Evolutionary conservation across 169 alveolate species (phyloP).

Genomic region (Babesia bovis): DNA sequence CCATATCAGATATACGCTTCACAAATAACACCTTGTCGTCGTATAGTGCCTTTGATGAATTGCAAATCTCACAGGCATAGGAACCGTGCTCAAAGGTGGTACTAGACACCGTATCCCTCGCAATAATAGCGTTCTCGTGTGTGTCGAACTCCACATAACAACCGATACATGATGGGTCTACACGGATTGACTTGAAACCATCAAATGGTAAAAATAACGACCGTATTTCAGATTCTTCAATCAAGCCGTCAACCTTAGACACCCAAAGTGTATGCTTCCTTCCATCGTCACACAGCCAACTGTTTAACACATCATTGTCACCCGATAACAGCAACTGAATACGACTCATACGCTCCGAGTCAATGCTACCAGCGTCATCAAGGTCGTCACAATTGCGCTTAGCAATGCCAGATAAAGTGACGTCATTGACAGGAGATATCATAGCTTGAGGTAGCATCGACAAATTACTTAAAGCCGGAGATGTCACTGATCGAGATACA

Average conservation of each 20-base stretch:
- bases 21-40: constrained; percentile 73
- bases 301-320: constrained; percentile 23
- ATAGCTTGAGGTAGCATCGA: constrained; percentile 30
- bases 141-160: constrained; percentile 70
- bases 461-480: not conserved
- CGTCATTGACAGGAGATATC: constrained; percentile 7
- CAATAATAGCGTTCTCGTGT: constrained; percentile 53
- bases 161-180: constrained; percentile 5
- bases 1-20: constrained; percentile 46
- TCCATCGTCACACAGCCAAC: constrained; percentile 41
- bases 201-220: constrained; percentile 14
- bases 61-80: constrained; percentile 41
- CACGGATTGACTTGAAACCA: constrained; percentile 51
- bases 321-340: constrained; percentile 21
- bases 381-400: constrained; percentile 26
- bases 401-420: not conserved
- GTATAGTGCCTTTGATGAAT: constrained; percentile 66
- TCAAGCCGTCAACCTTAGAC: constrained; percentile 14
- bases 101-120: constrained; percentile 26
- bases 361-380: constrained; percentile 14
- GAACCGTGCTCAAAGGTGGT: constrained; percentile 14
- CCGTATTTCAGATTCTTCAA: not conserved
- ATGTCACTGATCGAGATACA: constrained; percentile 2
- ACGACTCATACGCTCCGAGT: constrained; percentile 27
- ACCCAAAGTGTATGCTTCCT: constrained; percentile 32